phyloP scores from a whole-genome alignment of 768 basidiomycete species.

The Phaeolepiota aurea region DNA sequence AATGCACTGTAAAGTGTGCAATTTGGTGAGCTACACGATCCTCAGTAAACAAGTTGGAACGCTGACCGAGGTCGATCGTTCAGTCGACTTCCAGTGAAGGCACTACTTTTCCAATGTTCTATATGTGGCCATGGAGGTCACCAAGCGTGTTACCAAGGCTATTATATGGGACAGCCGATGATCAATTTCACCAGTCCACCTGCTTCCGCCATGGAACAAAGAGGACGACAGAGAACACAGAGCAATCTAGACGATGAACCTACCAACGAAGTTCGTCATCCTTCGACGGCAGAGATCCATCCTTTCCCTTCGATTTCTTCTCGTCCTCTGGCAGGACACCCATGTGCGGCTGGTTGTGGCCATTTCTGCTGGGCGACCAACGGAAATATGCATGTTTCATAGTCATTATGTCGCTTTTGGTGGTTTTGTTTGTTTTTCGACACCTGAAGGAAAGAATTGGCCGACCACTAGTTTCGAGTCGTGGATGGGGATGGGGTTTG shows the following conservation, averaged over 20 bases:
- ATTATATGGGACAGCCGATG: slow-evolving; percentile 55
- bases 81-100: slow-evolving; percentile 72
- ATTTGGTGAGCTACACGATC: slow-evolving; percentile 49
- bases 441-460: too few species aligned
- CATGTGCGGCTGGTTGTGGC: slow-evolving; percentile 76
- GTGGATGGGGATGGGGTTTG: too few species aligned
- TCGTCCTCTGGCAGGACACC: slow-evolving; percentile 49
- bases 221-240: too few species aligned
- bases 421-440: too few species aligned
- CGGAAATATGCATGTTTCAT: too few species aligned
- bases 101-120: slow-evolving; percentile 65
- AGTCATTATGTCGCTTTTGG: too few species aligned
- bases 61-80: slow-evolving; percentile 3
- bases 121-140: slow-evolving; percentile 79
- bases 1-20: slow-evolving; percentile 41
- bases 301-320: too few species aligned
- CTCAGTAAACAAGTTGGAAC: background rate
- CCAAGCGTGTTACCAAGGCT: slow-evolving; percentile 65
- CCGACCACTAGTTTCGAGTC: too few species aligned
- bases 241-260: too few species aligned
- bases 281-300: too few species aligned
- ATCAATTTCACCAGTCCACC: slow-evolving; percentile 29
- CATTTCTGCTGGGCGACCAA: slow-evolving; percentile 71
- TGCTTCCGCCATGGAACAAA: too few species aligned
- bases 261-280: too few species aligned